Conservation (phyloP, 2,329 filamentous ascomycete genomes). For the Westerdykella aurantiaca region DNA sequence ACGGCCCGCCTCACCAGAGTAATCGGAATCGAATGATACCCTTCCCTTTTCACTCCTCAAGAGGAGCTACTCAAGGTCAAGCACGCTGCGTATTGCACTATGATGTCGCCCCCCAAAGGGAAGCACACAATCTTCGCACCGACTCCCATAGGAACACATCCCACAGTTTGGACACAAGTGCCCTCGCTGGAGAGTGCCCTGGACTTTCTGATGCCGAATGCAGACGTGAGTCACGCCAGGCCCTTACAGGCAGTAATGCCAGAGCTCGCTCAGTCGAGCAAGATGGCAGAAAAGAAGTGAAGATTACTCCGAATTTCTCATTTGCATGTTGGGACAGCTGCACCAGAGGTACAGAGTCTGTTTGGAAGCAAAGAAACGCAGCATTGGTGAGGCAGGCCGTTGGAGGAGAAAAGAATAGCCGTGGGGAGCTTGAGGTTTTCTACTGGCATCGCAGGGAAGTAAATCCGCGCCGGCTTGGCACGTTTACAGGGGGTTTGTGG, state of each 20-base stretch:
- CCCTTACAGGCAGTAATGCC: slow-evolving; percentile 71
- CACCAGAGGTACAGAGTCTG: slow-evolving; percentile 37
- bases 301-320: slow-evolving; percentile 99
- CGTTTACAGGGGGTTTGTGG: background rate
- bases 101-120: slow-evolving; percentile 65
- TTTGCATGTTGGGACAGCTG: slow-evolving; percentile 56
- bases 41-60: slow-evolving; percentile 39
- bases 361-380: slow-evolving; percentile 95
- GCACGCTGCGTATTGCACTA: slow-evolving; percentile 94
- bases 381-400: slow-evolving; percentile 84
- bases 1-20: slow-evolving; percentile 76
- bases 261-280: slow-evolving; percentile 28
- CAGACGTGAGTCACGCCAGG: slow-evolving; percentile 78
- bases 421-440: slow-evolving; percentile 25
- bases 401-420: slow-evolving; percentile 45
- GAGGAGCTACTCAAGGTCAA: slow-evolving; percentile 39
- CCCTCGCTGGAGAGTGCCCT: slow-evolving; percentile 47
- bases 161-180: slow-evolving; percentile 22
- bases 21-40: slow-evolving; percentile 88
- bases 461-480: background rate
- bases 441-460: slow-evolving; percentile 25
- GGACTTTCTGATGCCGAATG: slow-evolving; percentile 86
- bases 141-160: slow-evolving; percentile 71
- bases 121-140: slow-evolving; percentile 83
- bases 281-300: slow-evolving; percentile 52